Base-by-base conservation (phyloP, 2,329 filamentous ascomycete species). In the Colletotrichum ledebouriae region DNA sequence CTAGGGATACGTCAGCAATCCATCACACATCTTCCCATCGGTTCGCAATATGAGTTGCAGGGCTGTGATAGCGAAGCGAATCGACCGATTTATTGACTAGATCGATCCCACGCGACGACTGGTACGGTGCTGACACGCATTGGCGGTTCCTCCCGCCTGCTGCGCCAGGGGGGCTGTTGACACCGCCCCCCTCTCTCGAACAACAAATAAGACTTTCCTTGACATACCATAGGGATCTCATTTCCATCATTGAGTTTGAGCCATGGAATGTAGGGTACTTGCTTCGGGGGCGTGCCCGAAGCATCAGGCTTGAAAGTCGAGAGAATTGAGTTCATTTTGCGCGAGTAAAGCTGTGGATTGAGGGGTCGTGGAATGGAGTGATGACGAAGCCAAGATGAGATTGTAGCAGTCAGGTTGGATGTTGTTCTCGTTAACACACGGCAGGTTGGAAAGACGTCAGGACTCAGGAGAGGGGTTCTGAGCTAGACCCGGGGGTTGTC, bases 191-290 rank as follows among this genome's bases (percentile, higher is more conserved):
- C 33, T 1, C 6, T 29, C 29, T 42, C 25, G 20, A 61, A 61
- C 6, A 59, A 53, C 29, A 53, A 53, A 4, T 25, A 10, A 22
- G 25, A 33, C 29, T 11, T 39, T 29, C 29, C 6, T 17, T 6
- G 63, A 72, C 82, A 70, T 79, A 90, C 89, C 83, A 92, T 85
- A 11, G 92, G 92, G 60, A 94, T 92, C 66, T 88, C 85, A 69
- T 88, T 87, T 70, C 91, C 92, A 81, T 94, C 90, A 72, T 92
- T 93, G 64, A 94, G 83, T 80, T 90, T 92, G 62, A 94, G 78
- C 62, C 78, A 82, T 1, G 89, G 89, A 44, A 90, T 77, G 59
- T 78, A 77, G 2, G 74, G 73, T 11, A 74, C 67, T 73, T 83
- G 81, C 75, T 83, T 82, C 12, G 81, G 78, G n/a, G 75, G 63